Percentiles rank a stretch among this genome's conserved stretches.
phyloP scores from a whole-genome alignment of 179 eudicot genomes.

The Heliamphora ciliata region DNA sequence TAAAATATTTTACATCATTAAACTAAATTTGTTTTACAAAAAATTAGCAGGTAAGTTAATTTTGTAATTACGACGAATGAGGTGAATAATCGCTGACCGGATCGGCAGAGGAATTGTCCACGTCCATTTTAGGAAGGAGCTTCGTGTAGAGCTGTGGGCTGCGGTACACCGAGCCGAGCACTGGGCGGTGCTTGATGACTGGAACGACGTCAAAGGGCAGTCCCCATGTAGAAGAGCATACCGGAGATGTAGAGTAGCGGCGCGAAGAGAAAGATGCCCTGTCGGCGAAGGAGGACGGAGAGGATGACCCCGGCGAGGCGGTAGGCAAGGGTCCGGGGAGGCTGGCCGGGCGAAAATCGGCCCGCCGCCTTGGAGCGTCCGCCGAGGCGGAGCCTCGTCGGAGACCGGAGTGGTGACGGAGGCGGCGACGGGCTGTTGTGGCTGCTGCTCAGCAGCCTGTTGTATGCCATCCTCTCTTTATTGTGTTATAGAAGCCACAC shows the following conservation, averaged over 20 bases:
- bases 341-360: constrained; percentile 20
- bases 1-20: no score
- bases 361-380: constrained; percentile 33
- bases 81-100: constrained; percentile 43
- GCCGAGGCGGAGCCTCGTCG: constrained; percentile 30
- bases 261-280: no score
- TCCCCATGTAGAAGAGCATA: constrained; percentile 80
- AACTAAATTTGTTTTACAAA: no score
- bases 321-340: constrained; percentile 45
- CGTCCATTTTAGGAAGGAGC: constrained; percentile 51
- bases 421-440: constrained; percentile 56
- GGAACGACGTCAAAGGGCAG: constrained; percentile 78
- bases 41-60: no score
- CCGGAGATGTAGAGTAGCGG: constrained; percentile 24
- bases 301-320: constrained; percentile 32
- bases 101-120: constrained; percentile 65
- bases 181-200: constrained; percentile 41
- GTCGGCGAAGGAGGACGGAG: no score
- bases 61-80: no score
- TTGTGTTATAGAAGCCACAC: not conserved
- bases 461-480: constrained; percentile 34
- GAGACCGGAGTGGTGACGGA: constrained; percentile 43
- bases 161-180: constrained; percentile 71
- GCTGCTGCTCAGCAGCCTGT: constrained; percentile 58
- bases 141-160: constrained; percentile 38